phyloP scores from a whole-genome alignment of 1,139 yeast species.

The Arxiozyma slooffiae region DNA sequence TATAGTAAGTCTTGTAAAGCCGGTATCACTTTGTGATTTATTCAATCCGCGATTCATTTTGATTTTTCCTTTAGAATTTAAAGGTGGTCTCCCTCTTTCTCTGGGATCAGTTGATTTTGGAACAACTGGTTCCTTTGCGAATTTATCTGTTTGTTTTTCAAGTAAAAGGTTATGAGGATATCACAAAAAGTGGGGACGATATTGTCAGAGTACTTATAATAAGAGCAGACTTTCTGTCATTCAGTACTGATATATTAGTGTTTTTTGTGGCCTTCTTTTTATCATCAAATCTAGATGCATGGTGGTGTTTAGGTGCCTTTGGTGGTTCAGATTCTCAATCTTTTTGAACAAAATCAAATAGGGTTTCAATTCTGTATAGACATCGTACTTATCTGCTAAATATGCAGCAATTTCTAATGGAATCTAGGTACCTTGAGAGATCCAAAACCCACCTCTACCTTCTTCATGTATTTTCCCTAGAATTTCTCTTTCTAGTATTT shows the following conservation, averaged over 20 bases:
- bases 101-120: constrained; percentile 15
- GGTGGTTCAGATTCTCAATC: constrained; percentile 65
- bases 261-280: constrained; percentile 23
- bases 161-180: not conserved
- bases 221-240: constrained; percentile 8
- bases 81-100: constrained; percentile 29
- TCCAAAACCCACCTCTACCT: constrained; percentile 94
- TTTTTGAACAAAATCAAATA: constrained; percentile 52
- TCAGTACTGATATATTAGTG: constrained; percentile 19
- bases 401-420: constrained; percentile 55
- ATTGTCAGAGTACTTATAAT: not conserved
- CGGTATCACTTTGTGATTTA: constrained; percentile 27
- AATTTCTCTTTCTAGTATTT: constrained; percentile 84
- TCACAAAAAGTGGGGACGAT: not conserved
- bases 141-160: not conserved
- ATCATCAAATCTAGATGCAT: constrained; percentile 38
- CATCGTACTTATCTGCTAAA: constrained; percentile 62
- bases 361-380: constrained; percentile 53
- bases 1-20: constrained; percentile 20
- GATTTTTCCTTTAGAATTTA: constrained; percentile 16
- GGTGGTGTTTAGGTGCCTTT: constrained; percentile 77
- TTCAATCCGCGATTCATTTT: constrained; percentile 16
- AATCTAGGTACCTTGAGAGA: constrained; percentile 97
- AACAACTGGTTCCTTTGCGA: not conserved
- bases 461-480: constrained; percentile 85